Percentiles rank a stretch among this genome's conserved stretches.
phyloP scores from a whole-genome alignment of 306 rosid genomes.

The Parietaria judaica region DNA sequence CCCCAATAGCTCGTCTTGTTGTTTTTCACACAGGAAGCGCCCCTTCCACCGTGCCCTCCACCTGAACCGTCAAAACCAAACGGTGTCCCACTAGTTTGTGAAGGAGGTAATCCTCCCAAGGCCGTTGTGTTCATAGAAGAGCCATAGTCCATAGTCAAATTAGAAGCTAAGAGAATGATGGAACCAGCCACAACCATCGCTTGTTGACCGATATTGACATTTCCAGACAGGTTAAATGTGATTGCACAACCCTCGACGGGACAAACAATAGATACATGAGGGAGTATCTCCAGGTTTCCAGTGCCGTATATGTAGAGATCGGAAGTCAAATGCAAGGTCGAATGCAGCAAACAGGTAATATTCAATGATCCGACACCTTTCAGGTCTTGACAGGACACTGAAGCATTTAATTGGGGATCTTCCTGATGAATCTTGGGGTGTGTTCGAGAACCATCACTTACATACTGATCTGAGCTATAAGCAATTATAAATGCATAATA shows the following conservation, averaged over 20 bases:
- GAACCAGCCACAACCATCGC: constrained; percentile 75
- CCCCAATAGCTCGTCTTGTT: constrained; percentile 79
- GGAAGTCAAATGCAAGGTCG: constrained; percentile 48
- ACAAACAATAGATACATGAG: constrained; percentile 64
- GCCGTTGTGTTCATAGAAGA: constrained; percentile 73
- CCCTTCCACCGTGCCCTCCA: constrained; percentile 99
- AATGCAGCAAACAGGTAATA: constrained; percentile 83
- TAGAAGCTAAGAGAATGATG: constrained; percentile 66
- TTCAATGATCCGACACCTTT: constrained; percentile 89
- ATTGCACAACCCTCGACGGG: constrained; percentile 70
- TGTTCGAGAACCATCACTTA: constrained; percentile 29
- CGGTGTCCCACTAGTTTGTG: constrained; percentile 98
- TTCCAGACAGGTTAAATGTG: constrained; percentile 74
- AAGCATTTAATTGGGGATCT: constrained; percentile 23
- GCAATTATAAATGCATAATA: constrained; percentile 37
- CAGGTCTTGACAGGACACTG: constrained; percentile 75
- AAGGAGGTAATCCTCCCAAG: constrained; percentile 86
- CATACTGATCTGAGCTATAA: constrained; percentile 33
- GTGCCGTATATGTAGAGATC: constrained; percentile 62
- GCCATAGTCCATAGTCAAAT: constrained; percentile 55
- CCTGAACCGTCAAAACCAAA: constrained; percentile 83
- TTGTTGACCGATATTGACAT: constrained; percentile 72
- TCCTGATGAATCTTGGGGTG: constrained; percentile 19
- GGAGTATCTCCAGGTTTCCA: constrained; percentile 89
- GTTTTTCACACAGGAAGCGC: constrained; percentile 81